These are phyloP conservation scores for Tripidium arundinaceum DNA, from an alignment of 202 grass and related monocot species.

Conservation along the genomic window DNA sequence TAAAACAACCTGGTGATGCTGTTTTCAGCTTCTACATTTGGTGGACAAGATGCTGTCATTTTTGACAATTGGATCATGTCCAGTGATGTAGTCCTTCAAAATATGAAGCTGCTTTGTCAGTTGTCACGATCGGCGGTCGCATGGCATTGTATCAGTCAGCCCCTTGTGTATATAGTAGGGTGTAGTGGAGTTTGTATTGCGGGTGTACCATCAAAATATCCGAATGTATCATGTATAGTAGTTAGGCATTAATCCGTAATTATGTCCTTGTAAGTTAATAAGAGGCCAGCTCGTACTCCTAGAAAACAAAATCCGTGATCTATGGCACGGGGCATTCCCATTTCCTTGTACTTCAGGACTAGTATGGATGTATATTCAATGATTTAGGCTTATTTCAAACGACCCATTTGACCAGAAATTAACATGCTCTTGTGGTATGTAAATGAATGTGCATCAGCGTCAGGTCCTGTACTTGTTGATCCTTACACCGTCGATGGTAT, in stretches of 20 bases:
- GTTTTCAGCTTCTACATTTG: neutral
- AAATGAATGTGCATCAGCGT: conserved; percentile 24
- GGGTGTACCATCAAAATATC: conserved; percentile 1
- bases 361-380: neutral
- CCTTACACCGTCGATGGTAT: conserved; percentile 22
- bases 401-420: conserved; percentile 38
- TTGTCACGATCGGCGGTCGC: no score
- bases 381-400: conserved; percentile 39
- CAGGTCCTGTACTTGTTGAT: neutral
- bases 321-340: neutral
- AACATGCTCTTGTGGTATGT: conserved; percentile 19
- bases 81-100: neutral
- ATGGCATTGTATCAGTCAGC: conserved; percentile 10
- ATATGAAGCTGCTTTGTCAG: neutral
- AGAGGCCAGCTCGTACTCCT: neutral
- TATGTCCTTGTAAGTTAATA: conserved; percentile 38
- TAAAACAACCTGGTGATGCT: neutral
- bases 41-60: conserved; percentile 1
- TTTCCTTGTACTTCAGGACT: neutral
- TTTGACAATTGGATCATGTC: neutral
- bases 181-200: conserved; percentile 6
- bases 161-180: conserved; percentile 33
- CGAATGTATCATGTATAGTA: conserved; percentile 12
- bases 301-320: neutral
- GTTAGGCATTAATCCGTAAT: neutral